Evolutionary conservation across 768 basidiomycete genomes (phyloP).

Genomic region (Macrolepiota dolichaula): DNA sequence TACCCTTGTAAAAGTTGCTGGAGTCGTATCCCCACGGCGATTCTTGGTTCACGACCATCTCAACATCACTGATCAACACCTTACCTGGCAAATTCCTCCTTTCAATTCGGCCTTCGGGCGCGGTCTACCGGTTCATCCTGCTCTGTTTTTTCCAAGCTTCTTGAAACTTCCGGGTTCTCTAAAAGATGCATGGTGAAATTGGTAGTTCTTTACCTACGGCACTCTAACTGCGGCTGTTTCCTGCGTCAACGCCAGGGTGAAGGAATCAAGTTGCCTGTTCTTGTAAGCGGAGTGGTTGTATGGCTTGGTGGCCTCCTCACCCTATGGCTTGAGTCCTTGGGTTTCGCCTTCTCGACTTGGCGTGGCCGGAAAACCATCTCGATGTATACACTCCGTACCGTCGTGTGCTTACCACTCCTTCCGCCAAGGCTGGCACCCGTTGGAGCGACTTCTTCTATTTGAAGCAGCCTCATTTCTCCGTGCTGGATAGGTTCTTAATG

Average conservation of each 20-base stretch:
- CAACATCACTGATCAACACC: slow-evolving; percentile 3
- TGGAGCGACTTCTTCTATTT: neutral
- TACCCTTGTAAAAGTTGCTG: slow-evolving; percentile 4
- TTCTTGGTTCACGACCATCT: neutral
- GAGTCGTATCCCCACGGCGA: neutral
- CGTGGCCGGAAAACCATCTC: neutral
- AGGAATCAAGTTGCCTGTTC: slow-evolving; percentile 2
- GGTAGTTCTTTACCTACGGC: neutral
- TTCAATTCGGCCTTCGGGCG: slow-evolving; percentile 6
- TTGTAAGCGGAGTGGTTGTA: neutral
- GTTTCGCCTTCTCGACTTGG: slow-evolving; percentile 1
- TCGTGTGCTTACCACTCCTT: neutral
- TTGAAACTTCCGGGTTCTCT: slow-evolving; percentile 10
- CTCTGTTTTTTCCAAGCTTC: slow-evolving; percentile 8
- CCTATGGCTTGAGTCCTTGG: neutral
- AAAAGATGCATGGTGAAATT: slow-evolving; percentile 9
- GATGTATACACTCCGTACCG: neutral
- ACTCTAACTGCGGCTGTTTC: slow-evolving; percentile 1
- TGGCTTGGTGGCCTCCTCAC: neutral
- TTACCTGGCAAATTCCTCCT: neutral
- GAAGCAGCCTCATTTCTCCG: neutral
- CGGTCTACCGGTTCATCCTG: slow-evolving; percentile 7
- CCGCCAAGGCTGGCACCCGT: neutral
- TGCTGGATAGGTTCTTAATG: neutral
- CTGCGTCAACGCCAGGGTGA: neutral